Evolutionary conservation across 2,329 filamentous ascomycete species (phyloP).

Genomic region (Akanthomyces uredinophilus): DNA sequence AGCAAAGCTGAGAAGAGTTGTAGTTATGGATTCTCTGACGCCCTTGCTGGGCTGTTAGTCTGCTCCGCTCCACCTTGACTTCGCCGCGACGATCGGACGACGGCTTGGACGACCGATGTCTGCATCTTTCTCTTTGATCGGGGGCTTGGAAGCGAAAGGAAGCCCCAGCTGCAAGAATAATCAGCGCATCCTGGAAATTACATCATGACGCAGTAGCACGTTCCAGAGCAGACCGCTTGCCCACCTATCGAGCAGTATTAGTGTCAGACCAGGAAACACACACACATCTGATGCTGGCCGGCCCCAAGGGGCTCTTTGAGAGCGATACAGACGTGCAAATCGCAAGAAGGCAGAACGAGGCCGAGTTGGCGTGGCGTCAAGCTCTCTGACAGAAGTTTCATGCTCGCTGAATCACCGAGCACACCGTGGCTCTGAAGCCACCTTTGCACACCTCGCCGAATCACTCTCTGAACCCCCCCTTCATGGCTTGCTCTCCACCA

Average conservation of each 20-base stretch:
- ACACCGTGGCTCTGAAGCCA: background rate
- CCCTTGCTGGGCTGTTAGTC: background rate
- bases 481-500: background rate
- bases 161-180: background rate
- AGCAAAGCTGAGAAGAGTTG: too few species aligned
- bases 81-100: background rate
- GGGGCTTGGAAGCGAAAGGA: background rate
- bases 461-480: background rate
- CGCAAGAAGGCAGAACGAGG: too few species aligned
- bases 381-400: background rate
- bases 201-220: slow-evolving; percentile 1
- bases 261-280: too few species aligned
- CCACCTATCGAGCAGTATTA: background rate
- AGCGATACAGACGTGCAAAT: too few species aligned
- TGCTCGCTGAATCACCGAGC: background rate
- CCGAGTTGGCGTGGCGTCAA: background rate
- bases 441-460: background rate
- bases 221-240: background rate
- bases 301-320: background rate
- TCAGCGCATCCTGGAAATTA: background rate
- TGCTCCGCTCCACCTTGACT: background rate
- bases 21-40: too few species aligned
- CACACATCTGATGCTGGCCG: background rate
- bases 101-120: background rate
- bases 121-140: background rate